phyloP scores from a whole-genome alignment of 1,284 basidiomycete species.

The Heterobasidion annosum region DNA sequence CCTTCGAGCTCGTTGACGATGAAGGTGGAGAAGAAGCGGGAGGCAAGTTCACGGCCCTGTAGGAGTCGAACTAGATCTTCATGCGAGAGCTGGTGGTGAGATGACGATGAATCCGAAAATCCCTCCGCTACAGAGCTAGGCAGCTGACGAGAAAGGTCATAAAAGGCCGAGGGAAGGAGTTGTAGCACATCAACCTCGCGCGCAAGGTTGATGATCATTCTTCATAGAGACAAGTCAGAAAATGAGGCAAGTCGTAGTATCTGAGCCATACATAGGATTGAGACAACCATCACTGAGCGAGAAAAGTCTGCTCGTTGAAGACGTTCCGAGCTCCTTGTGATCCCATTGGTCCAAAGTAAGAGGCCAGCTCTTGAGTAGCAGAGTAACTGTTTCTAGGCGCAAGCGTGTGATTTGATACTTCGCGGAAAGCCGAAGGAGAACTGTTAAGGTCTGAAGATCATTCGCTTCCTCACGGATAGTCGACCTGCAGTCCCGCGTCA shows the following conservation, averaged over 20 bases:
- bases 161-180: slow-evolving; percentile 40
- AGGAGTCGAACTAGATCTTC: slow-evolving; percentile 49
- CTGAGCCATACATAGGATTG: slow-evolving; percentile 51
- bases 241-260: slow-evolving; percentile 12
- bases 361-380: slow-evolving; percentile 48
- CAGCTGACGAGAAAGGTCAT: slow-evolving; percentile 38
- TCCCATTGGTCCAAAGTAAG: slow-evolving; percentile 53
- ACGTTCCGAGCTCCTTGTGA: slow-evolving; percentile 34
- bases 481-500: background rate
- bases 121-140: slow-evolving; percentile 33
- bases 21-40: slow-evolving; percentile 66
- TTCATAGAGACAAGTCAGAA: slow-evolving; percentile 23
- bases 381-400: slow-evolving; percentile 42
- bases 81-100: slow-evolving; percentile 29
- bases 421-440: slow-evolving; percentile 52
- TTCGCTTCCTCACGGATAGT: background rate
- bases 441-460: slow-evolving; percentile 38
- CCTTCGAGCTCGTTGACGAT: slow-evolving; percentile 63
- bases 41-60: slow-evolving; percentile 58
- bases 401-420: slow-evolving; percentile 50
- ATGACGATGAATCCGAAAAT: slow-evolving; percentile 16
- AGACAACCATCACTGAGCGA: slow-evolving; percentile 42
- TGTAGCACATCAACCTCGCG: slow-evolving; percentile 25
- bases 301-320: slow-evolving; percentile 39
- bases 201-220: slow-evolving; percentile 33